Conservation (phyloP, 371 early-diverging fungal species). For the Mortierella sp. region DNA sequence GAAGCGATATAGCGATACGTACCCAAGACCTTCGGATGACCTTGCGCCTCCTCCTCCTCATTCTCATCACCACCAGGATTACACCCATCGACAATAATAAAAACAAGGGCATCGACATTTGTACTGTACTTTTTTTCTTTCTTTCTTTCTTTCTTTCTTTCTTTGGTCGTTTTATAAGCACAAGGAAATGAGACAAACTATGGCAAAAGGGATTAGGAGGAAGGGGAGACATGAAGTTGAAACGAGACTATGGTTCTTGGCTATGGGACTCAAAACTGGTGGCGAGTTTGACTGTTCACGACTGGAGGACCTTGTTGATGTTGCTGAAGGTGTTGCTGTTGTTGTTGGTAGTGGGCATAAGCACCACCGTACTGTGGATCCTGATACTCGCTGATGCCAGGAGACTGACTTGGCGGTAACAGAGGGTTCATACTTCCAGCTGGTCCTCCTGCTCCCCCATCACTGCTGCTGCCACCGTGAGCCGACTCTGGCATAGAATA, state of each 20-base stretch:
- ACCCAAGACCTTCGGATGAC: conserved; percentile 11
- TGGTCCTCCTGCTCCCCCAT: background rate
- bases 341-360: background rate
- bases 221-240: too few species aligned
- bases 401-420: background rate
- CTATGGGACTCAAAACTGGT: too few species aligned
- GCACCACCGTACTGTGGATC: background rate
- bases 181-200: too few species aligned
- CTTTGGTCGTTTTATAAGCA: too few species aligned
- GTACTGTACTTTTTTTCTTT: background rate
- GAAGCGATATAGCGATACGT: conserved; percentile 24
- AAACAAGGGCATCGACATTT: background rate
- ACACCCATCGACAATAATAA: background rate
- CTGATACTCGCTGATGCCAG: background rate
- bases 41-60: background rate
- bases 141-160: background rate
- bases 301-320: too few species aligned
- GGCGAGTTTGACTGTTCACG: too few species aligned
- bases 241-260: too few species aligned
- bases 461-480: conserved; percentile 19
- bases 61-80: conserved; percentile 13
- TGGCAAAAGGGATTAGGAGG: too few species aligned
- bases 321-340: background rate
- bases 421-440: background rate
- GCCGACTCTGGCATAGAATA: conserved; percentile 30